Base-by-base conservation (phyloP, 208 protist genomes). In the Kentomonas sorsogonicus region DNA sequence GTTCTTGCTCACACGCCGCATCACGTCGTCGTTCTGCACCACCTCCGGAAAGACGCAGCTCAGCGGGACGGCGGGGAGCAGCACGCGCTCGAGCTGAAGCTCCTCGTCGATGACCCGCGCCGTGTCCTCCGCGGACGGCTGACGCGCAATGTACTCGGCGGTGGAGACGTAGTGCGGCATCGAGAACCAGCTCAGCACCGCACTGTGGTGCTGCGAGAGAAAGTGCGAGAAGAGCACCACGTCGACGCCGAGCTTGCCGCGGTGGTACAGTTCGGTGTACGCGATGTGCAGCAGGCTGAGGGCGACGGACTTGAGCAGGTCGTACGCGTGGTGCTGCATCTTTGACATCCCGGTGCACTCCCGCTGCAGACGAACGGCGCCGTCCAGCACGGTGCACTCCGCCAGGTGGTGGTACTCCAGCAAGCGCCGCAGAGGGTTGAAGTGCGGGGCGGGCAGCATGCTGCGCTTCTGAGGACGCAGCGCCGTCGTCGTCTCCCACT, bases 261-360 rank as follows among this genome's bases (percentile, higher is more conserved):
- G 82, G 55, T 86, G 83, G 33, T 69, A 75, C 29, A 95, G 73
- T 54, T 95, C 88, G 23, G 72, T 43, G 57, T 90, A 86, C 3
- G 83, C 79, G 11, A 91, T 74, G 54, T 89, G 80, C 36, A 91
- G 53, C 11, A 95, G 44, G 50, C 73, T 79, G 10, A 95, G 62
- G 9, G 66, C 74, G 20, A 86, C 41, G 5, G 77, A 83, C 60
- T 89, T 90, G 29, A 91, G 55, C 57, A 58, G 46, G 33, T 91
- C 73, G 47, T 95, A 95, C 15, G 83, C 77, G 20, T 71, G 76
- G 31, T 78, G 76, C 61, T 93, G 88, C 38, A 95, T 53, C 18
- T 83, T 41, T 0, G 79, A 86, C 41, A 92, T 53, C n/a, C 88
- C 88, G 43, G 60, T 67, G 53, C 68, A 83, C 63, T 86, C 72